A percentile compares a stretch with the other conserved stretches of the same genome.
Conservation (phyloP, 305 asterid genomes). For the Fraxinus platypoda region DNA sequence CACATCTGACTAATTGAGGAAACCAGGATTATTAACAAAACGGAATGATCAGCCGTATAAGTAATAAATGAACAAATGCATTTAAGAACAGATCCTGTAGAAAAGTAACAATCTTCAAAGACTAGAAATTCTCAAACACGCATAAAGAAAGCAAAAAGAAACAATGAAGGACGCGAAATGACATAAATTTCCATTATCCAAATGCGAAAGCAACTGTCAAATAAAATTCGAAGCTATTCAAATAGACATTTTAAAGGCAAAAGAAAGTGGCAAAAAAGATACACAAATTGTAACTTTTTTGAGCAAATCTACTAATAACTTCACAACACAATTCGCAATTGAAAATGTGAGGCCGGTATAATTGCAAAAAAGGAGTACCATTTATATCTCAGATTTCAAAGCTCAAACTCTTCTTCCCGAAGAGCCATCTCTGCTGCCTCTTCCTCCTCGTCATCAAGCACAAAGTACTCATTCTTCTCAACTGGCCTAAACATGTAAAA, state of each 20-base stretch:
- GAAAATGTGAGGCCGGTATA: slow-evolving; percentile 21
- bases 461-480: slow-evolving; percentile 87
- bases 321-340: slow-evolving; percentile 33
- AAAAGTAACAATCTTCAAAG: not conserved
- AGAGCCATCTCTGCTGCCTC: slow-evolving; percentile 97
- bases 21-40: not conserved
- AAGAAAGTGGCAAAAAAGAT: slow-evolving; percentile 24
- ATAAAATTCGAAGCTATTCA: slow-evolving; percentile 29
- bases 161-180: not conserved
- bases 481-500: slow-evolving; percentile 98
- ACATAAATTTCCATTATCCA: slow-evolving; percentile 27
- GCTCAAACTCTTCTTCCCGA: slow-evolving; percentile 88
- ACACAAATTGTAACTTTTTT: slow-evolving; percentile 30
- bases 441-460: slow-evolving; percentile 87
- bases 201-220: slow-evolving; percentile 21
- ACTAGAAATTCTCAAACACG: not conserved
- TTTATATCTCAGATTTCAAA: slow-evolving; percentile 41
- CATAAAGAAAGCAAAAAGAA: not conserved
- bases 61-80: not conserved
- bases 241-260: slow-evolving; percentile 7
- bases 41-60: not conserved
- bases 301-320: slow-evolving; percentile 29
- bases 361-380: slow-evolving; percentile 34
- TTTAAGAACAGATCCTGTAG: not conserved
- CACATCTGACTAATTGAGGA: not conserved